phyloP scores from a whole-genome alignment of 805 yeast species.

The Candida easanensis region DNA sequence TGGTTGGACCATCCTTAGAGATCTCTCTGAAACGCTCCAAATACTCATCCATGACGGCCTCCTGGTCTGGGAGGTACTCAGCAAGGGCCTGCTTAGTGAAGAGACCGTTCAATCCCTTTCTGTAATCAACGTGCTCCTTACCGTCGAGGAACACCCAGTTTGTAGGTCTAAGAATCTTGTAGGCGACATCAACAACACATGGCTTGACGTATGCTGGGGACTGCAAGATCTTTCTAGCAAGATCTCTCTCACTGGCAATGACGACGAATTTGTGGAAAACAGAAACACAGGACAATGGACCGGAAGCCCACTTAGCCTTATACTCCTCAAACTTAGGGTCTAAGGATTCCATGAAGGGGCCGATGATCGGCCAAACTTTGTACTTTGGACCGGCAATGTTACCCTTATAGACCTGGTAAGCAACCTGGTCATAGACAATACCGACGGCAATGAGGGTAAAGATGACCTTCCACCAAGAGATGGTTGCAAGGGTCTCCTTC shows the following conservation, averaged over 20 bases:
- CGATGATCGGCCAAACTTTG: constrained; percentile 93
- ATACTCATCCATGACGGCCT: constrained; percentile 79
- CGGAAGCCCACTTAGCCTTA: constrained; percentile 89
- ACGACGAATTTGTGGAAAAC: constrained; percentile 98
- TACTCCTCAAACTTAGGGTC: constrained; percentile 96
- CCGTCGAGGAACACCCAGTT: constrained; percentile 99
- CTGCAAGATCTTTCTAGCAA: constrained; percentile 81
- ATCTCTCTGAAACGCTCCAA: constrained; percentile 59
- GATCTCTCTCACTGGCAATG: constrained; percentile 83
- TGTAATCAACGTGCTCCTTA: constrained; percentile 89
- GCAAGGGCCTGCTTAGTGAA: constrained; percentile 84
- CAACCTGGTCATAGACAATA: constrained; percentile 69
- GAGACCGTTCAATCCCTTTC: constrained; percentile 84
- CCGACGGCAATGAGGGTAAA: constrained; percentile 45
- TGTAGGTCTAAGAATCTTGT: constrained; percentile 87
- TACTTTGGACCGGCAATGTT: constrained; percentile 84
- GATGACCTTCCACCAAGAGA: constrained; percentile 55
- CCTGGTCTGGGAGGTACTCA: constrained; percentile 81
- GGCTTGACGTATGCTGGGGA: constrained; percentile 91
- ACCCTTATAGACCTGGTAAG: constrained; percentile 80
- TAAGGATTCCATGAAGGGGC: constrained; percentile 90
- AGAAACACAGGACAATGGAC: constrained; percentile 93
- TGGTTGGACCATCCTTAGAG: constrained; percentile 61
- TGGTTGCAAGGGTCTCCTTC: constrained; percentile 8
- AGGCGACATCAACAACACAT: constrained; percentile 96